A percentile compares a stretch with the other conserved stretches of the same genome.
Evolutionary conservation across 2,329 filamentous ascomycete genomes (phyloP).

Genomic region (Fusarium siculi): DNA sequence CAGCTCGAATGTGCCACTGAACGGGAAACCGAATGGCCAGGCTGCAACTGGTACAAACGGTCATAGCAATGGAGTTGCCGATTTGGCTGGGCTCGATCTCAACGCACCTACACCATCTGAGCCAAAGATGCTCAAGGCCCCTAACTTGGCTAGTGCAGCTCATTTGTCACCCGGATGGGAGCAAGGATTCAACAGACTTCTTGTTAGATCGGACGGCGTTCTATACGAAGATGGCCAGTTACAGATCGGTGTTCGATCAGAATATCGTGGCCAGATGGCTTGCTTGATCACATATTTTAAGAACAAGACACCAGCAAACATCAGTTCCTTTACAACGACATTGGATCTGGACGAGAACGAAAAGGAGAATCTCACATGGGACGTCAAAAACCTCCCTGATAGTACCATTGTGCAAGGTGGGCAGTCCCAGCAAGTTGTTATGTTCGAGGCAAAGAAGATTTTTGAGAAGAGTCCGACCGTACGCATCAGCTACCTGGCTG

Average conservation of each 20-base stretch:
- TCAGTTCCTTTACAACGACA: conserved; percentile 94
- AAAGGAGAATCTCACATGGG: conserved; percentile 77
- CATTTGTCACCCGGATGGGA: conserved; percentile 97
- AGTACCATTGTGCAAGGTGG: conserved; percentile 77
- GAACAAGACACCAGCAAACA: conserved; percentile 87
- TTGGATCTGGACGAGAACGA: conserved; percentile 80
- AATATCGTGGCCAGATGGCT: conserved; percentile 95
- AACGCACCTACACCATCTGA: conserved; percentile 67
- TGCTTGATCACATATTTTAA: conserved; percentile 96
- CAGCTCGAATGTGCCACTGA: conserved; percentile 66
- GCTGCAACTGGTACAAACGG: conserved; percentile 62
- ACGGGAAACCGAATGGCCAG: conserved; percentile 58
- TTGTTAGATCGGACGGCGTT: conserved; percentile 84
- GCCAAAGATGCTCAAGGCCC: conserved; percentile 69
- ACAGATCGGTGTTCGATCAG: conserved; percentile 89
- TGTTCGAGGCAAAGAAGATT: conserved; percentile 87
- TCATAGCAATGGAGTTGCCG: conserved; percentile 64
- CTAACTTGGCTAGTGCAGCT: conserved; percentile 90
- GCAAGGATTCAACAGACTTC: conserved; percentile 83
- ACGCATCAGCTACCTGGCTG: conserved; percentile 92
- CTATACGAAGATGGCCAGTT: conserved; percentile 96
- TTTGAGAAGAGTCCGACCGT: conserved; percentile 91
- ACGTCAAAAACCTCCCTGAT: conserved; percentile 89
- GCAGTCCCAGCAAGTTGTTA: conserved; percentile 92
- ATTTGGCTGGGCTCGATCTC: conserved; percentile 87